Evolutionary conservation across 2,329 filamentous ascomycete genomes (phyloP).

Genomic region (Penicillium sp.): DNA sequence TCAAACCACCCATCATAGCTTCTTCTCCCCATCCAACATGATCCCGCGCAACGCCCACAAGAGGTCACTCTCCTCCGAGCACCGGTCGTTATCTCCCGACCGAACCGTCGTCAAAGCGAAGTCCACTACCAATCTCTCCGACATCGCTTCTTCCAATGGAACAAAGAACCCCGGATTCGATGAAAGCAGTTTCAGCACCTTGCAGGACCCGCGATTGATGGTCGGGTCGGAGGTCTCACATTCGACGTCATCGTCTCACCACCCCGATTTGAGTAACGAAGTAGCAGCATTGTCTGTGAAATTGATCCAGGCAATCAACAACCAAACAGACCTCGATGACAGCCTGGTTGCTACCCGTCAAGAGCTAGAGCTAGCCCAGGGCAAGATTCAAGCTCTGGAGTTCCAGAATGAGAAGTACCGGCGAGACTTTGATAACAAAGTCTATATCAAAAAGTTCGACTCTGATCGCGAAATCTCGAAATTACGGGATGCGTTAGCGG

Average conservation of each 20-base stretch:
- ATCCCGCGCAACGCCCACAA: constrained; percentile 37
- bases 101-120: constrained; percentile 45
- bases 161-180: constrained; percentile 27
- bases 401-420: constrained; percentile 66
- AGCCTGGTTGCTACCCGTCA: constrained; percentile 76
- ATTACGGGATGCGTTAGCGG: constrained; percentile 58
- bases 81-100: constrained; percentile 35
- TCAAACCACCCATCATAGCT: constrained; percentile 37
- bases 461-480: constrained; percentile 69
- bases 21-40: constrained; percentile 40
- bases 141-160: constrained; percentile 31
- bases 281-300: constrained; percentile 91
- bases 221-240: constrained; percentile 37
- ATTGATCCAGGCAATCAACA: constrained; percentile 94
- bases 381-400: constrained; percentile 68
- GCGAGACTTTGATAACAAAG: constrained; percentile 66
- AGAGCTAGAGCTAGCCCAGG: constrained; percentile 72
- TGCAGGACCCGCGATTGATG: constrained; percentile 45
- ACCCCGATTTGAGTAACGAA: constrained; percentile 67
- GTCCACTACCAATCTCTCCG: constrained; percentile 44
- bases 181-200: constrained; percentile 46
- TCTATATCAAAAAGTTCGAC: constrained; percentile 71
- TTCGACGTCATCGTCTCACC: constrained; percentile 40
- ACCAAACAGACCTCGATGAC: constrained; percentile 90
- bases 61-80: constrained; percentile 39